A percentile compares a stretch with the other conserved stretches of the same genome.
phyloP scores from a whole-genome alignment of 2,329 filamentous ascomycete genomes.

The Metarhizium sp. region DNA sequence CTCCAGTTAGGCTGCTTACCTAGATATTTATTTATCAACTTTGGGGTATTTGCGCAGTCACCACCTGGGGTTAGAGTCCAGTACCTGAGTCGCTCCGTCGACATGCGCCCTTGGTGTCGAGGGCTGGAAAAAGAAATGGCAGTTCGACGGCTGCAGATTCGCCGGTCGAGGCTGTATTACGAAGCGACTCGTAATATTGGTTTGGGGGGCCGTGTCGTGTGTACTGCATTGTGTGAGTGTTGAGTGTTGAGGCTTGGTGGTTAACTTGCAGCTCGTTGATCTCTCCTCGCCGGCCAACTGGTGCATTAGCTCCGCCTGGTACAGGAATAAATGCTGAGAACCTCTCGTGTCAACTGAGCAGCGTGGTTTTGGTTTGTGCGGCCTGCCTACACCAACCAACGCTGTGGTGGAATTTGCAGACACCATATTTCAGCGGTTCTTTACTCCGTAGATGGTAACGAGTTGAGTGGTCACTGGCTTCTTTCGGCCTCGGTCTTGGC shows the following conservation, averaged over 20 bases:
- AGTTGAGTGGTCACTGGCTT: not conserved
- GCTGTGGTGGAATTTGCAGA: not conserved
- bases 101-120: slow-evolving; percentile 1
- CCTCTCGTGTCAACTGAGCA: too few relatives aligned
- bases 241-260: not conserved
- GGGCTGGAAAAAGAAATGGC: not conserved
- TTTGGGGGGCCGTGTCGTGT: not conserved
- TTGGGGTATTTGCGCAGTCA: not conserved
- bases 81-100: not conserved
- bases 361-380: not conserved
- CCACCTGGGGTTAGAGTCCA: too few relatives aligned
- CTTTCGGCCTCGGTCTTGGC: not conserved
- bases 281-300: too few relatives aligned
- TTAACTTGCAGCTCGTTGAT: not conserved
- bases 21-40: too few relatives aligned
- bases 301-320: too few relatives aligned
- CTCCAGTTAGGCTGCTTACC: too few relatives aligned
- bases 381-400: not conserved
- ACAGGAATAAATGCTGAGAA: too few relatives aligned
- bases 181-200: not conserved
- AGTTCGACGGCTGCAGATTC: not conserved
- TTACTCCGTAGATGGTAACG: not conserved
- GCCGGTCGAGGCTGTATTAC: slow-evolving; percentile 4
- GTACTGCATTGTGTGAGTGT: not conserved
- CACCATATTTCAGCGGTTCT: not conserved